Evolutionary conservation across 2,329 filamentous ascomycete genomes (phyloP).

Genomic region (Colletotrichum costaricense): DNA sequence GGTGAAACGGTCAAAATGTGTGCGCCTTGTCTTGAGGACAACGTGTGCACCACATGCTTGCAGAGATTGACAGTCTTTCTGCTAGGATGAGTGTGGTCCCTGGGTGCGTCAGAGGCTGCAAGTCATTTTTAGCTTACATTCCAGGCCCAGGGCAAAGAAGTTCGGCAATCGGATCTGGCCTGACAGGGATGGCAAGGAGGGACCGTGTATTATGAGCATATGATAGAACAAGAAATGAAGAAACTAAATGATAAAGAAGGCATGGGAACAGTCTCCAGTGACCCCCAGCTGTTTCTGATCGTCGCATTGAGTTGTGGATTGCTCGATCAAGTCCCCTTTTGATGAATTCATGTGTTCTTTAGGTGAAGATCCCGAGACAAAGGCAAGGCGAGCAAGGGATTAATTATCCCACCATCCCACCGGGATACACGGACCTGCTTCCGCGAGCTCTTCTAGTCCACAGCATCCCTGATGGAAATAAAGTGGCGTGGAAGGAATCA

Average conservation of each 20-base stretch:
- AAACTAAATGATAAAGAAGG: background rate
- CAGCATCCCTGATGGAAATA: background rate
- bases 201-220: background rate
- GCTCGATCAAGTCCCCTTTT: background rate
- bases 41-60: background rate
- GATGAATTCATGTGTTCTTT: background rate
- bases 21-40: background rate
- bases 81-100: background rate
- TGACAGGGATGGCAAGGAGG: background rate
- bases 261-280: background rate
- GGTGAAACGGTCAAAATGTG: background rate
- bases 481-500: background rate
- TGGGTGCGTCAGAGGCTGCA: background rate
- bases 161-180: background rate
- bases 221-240: constrained; percentile 6
- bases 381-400: background rate
- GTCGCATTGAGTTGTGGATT: background rate
- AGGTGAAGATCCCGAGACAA: background rate
- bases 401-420: background rate
- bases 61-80: background rate
- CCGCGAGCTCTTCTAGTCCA: background rate
- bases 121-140: background rate
- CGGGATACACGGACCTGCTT: background rate
- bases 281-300: background rate
- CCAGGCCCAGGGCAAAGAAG: background rate